A percentile compares a stretch with the other conserved stretches of the same genome.
These are phyloP conservation scores for Alternaria gansuensis DNA, from an alignment of 2,329 filamentous ascomycete species.

Conservation along the genomic window DNA sequence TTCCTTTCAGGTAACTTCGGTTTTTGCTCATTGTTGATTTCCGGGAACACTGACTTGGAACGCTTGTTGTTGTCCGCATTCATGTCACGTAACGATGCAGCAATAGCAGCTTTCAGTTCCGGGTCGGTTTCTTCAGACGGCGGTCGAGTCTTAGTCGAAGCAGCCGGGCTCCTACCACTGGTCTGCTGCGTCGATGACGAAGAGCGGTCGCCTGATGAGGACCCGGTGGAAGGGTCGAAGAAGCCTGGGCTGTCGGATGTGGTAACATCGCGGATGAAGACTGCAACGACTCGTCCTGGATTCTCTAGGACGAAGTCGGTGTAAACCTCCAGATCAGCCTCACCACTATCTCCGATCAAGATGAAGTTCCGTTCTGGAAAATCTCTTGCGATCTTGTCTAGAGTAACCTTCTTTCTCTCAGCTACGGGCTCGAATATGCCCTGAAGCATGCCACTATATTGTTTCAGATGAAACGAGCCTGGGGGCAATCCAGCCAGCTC, in stretches of 20 bases:
- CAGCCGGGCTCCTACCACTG: slow-evolving; percentile 19
- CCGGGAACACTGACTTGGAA: slow-evolving; percentile 44
- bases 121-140: slow-evolving; percentile 57
- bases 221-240: slow-evolving; percentile 72
- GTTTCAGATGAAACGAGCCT: slow-evolving; percentile 93
- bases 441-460: slow-evolving; percentile 96
- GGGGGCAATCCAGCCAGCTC: slow-evolving; percentile 79
- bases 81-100: slow-evolving; percentile 58
- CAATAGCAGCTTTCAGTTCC: slow-evolving; percentile 59
- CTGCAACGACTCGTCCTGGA: slow-evolving; percentile 80
- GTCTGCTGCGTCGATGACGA: slow-evolving; percentile 37
- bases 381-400: slow-evolving; percentile 85
- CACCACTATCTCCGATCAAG: slow-evolving; percentile 92
- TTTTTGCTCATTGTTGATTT: slow-evolving; percentile 50
- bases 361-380: slow-evolving; percentile 91
- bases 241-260: slow-evolving; percentile 77
- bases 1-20: slow-evolving; percentile 51
- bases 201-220: slow-evolving; percentile 45
- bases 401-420: slow-evolving; percentile 87
- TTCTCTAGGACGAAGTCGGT: slow-evolving; percentile 89
- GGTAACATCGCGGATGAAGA: slow-evolving; percentile 96
- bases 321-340: slow-evolving; percentile 96
- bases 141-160: slow-evolving; percentile 26
- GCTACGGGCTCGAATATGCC: slow-evolving; percentile 98
- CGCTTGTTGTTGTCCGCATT: slow-evolving; percentile 53